These are phyloP conservation scores for Vitis cinerea DNA, from an alignment of 164 flowering plant genomes.

Conservation along the genomic window DNA sequence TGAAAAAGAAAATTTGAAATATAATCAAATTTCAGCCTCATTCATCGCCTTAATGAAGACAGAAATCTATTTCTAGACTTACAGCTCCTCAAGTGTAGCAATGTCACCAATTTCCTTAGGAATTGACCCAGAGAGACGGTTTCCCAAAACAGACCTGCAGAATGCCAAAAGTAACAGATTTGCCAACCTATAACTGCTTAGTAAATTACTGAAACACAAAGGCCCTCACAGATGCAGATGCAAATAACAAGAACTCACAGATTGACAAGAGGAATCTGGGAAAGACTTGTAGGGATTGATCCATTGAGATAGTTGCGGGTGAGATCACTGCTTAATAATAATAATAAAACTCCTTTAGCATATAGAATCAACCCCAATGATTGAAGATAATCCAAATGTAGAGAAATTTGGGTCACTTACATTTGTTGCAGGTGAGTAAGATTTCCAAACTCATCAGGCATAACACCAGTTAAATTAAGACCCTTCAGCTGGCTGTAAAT, in stretches of 20 bases:
- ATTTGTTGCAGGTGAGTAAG: too few species aligned
- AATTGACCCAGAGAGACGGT: constrained; percentile 61
- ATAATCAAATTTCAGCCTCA: background rate
- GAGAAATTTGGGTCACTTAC: too few species aligned
- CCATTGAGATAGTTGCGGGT: constrained; percentile 58
- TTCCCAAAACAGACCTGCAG: constrained; percentile 62
- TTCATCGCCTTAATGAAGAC: background rate
- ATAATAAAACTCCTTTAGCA: background rate
- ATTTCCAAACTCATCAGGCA: too few species aligned
- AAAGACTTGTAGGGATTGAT: constrained; percentile 43
- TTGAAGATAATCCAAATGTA: too few species aligned
- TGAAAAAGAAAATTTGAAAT: constrained; percentile 16
- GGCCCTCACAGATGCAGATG: background rate
- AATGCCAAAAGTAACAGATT: background rate
- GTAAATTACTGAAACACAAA: background rate
- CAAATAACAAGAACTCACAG: constrained; percentile 49
- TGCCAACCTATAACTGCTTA: background rate
- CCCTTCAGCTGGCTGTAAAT: too few species aligned
- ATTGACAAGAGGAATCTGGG: constrained; percentile 40
- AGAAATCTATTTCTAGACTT: constrained; percentile 24
- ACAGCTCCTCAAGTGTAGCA: constrained; percentile 51
- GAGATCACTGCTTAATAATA: constrained; percentile 56
- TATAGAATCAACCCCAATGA: background rate
- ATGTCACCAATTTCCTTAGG: constrained; percentile 55
- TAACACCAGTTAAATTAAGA: too few species aligned